phyloP scores from a whole-genome alignment of 1,284 basidiomycete species.

The Trichosporon sp. region DNA sequence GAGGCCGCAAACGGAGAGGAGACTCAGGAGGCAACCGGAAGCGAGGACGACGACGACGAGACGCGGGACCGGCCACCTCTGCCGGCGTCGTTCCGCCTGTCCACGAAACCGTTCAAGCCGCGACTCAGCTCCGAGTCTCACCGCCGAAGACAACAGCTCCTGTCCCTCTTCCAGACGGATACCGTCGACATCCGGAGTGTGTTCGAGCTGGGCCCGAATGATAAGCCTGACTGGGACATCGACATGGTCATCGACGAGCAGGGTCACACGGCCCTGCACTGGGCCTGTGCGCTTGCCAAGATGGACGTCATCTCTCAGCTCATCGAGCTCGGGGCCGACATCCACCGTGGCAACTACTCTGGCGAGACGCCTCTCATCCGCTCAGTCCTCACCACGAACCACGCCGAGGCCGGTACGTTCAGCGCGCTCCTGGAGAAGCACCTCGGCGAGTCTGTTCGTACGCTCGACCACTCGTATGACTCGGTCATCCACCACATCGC shows the following conservation, averaged over 20 bases:
- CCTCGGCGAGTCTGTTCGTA: constrained; percentile 65
- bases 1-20: constrained; percentile 9
- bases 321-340: constrained; percentile 70
- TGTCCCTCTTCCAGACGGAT: constrained; percentile 35
- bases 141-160: constrained; percentile 36
- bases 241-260: constrained; percentile 87
- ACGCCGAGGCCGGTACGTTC: constrained; percentile 74
- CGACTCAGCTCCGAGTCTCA: constrained; percentile 56
- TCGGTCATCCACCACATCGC: constrained; percentile 93
- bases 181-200: constrained; percentile 29
- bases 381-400: constrained; percentile 82
- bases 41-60: constrained; percentile 35
- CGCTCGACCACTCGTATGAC: constrained; percentile 82
- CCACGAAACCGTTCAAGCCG: constrained; percentile 62
- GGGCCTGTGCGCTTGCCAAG: constrained; percentile 82
- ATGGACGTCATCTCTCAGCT: constrained; percentile 64
- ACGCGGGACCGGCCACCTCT: constrained; percentile 28
- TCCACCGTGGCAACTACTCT: constrained; percentile 82
- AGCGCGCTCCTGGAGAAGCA: constrained; percentile 58
- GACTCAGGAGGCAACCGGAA: constrained; percentile 24
- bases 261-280: constrained; percentile 89
- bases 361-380: constrained; percentile 95
- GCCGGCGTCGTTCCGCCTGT: constrained; percentile 57
- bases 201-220: constrained; percentile 24
- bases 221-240: constrained; percentile 55